Conservation (phyloP, 305 asterid species). For the Fraxinus paxiana region DNA sequence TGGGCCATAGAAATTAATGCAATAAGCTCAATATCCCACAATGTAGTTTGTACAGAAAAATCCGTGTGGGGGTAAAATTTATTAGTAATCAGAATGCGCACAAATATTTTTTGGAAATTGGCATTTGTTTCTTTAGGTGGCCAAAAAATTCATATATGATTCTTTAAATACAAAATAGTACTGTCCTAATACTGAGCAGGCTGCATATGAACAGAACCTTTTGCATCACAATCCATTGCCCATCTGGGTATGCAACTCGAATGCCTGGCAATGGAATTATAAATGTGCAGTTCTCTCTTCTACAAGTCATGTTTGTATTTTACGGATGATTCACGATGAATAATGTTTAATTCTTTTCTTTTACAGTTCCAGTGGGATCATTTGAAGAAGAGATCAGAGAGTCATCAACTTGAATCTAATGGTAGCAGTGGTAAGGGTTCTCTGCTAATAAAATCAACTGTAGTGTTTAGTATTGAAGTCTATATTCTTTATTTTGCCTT, state of each 20-base stretch:
- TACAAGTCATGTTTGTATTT: neutral
- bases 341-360: conserved; percentile 20
- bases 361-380: conserved; percentile 62
- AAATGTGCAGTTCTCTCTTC: neutral
- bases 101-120: neutral
- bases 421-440: conserved; percentile 61
- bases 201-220: neutral
- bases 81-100: neutral
- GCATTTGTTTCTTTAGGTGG: neutral
- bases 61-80: neutral
- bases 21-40: neutral
- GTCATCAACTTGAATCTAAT: conserved; percentile 69
- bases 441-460: conserved; percentile 11
- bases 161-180: neutral
- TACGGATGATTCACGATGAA: neutral
- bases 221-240: conserved; percentile 8
- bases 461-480: conserved; percentile 10
- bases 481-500: conserved; percentile 12
- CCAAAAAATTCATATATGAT: neutral
- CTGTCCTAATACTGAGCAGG: conserved; percentile 10
- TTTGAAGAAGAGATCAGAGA: conserved; percentile 54
- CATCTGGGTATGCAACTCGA: neutral
- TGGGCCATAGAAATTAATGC: neutral
- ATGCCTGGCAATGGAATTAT: neutral
- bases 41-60: neutral